phyloP scores from a whole-genome alignment of 495 filamentous ascomycete genomes.

The Pyrenopolyporus hunteri region DNA sequence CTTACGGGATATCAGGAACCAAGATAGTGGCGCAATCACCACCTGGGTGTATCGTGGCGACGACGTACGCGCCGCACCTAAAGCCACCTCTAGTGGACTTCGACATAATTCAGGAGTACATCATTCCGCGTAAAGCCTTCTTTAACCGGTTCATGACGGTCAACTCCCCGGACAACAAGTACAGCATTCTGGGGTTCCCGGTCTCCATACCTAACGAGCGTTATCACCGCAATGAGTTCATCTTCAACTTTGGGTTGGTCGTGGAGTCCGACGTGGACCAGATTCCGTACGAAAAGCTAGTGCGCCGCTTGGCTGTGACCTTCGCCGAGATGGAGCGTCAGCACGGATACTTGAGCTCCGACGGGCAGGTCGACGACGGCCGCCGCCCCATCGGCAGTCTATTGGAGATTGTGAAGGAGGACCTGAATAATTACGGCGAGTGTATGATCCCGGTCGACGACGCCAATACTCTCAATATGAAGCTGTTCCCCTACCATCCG shows the following conservation, averaged over 20 bases:
- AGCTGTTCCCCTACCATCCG: slow-evolving; percentile 84
- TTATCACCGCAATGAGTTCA: slow-evolving; percentile 93
- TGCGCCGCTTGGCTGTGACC: slow-evolving; percentile 79
- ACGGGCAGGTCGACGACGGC: slow-evolving; percentile 50
- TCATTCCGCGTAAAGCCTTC: slow-evolving; percentile 91
- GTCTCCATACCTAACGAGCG: slow-evolving; percentile 78
- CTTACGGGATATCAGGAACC: slow-evolving; percentile 64
- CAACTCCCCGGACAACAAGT: slow-evolving; percentile 68
- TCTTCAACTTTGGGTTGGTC: slow-evolving; percentile 95
- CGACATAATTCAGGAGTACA: slow-evolving; percentile 79
- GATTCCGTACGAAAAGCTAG: slow-evolving; percentile 76
- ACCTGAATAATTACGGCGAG: slow-evolving; percentile 95
- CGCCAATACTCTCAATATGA: slow-evolving; percentile 94
- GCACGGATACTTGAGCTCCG: slow-evolving; percentile 71
- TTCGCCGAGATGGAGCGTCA: slow-evolving; percentile 91
- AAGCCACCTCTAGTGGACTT: slow-evolving; percentile 78
- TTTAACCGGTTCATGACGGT: slow-evolving; percentile 87
- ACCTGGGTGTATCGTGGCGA: slow-evolving; percentile 70
- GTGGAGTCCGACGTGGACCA: slow-evolving; percentile 69
- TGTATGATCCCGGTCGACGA: slow-evolving; percentile 97
- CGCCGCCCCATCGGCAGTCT: slow-evolving; percentile 74
- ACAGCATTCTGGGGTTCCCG: slow-evolving; percentile 85
- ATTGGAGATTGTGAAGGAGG: slow-evolving; percentile 90
- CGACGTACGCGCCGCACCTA: slow-evolving; percentile 54
- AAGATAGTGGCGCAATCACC: slow-evolving; percentile 77